These are phyloP conservation scores for Narthecium ossifragum DNA, from an alignment of 106 monocot species.

Conservation along the genomic window DNA sequence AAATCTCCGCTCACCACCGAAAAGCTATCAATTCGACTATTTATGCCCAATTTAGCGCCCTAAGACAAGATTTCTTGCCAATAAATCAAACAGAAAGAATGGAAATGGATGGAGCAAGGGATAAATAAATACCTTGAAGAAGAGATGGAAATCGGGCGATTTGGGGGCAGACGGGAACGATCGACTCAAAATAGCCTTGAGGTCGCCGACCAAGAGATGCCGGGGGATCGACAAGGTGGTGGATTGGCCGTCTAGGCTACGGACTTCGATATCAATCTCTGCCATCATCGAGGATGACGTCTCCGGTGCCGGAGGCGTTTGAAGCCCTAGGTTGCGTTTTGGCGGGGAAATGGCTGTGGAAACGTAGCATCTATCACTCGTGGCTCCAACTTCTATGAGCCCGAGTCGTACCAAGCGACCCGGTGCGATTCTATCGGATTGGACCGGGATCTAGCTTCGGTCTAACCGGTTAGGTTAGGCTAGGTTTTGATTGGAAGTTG, in stretches of 20 bases:
- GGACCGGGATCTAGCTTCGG: background rate
- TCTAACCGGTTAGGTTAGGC: no score
- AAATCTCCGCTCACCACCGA: conserved; percentile 37
- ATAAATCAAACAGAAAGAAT: background rate
- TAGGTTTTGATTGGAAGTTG: no score
- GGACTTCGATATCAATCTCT: conserved; percentile 35
- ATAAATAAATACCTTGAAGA: conserved; percentile 46
- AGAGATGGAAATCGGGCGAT: conserved; percentile 63
- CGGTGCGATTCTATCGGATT: background rate
- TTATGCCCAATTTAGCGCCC: conserved; percentile 56
- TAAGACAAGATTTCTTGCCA: no score
- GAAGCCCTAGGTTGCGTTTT: no score
- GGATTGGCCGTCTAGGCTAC: conserved; percentile 49
- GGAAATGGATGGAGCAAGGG: background rate
- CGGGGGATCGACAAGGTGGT: conserved; percentile 27
- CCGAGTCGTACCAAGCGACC: background rate
- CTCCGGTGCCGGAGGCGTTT: no score
- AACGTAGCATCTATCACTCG: no score
- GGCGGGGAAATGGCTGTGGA: no score
- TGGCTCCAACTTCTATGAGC: no score
- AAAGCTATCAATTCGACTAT: conserved; percentile 20
- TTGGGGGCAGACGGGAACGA: conserved; percentile 58
- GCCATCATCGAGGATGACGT: no score
- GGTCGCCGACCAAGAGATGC: conserved; percentile 41
- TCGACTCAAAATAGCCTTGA: conserved; percentile 43